Evolutionary conservation across 352 stramenopile species (phyloP).

Genomic region (Phytophthora podocarpi): DNA sequence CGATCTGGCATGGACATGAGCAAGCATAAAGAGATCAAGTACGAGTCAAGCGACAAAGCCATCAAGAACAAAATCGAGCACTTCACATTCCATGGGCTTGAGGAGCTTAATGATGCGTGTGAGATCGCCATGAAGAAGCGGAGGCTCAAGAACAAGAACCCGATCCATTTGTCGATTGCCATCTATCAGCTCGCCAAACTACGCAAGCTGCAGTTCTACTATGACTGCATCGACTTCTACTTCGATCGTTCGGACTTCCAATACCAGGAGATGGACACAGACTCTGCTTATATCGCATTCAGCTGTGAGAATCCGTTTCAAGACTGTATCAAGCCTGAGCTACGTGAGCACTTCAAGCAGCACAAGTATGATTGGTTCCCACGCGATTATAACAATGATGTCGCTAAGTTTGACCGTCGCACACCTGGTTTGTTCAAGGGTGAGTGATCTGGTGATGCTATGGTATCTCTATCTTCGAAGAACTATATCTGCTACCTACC

Average conservation of each 20-base stretch:
- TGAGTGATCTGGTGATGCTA: background rate
- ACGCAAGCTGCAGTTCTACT: constrained; percentile 4
- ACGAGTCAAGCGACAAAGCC: background rate
- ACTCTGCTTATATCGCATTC: too few species aligned
- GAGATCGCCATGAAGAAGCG: background rate
- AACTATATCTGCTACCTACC: background rate
- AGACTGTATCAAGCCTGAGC: constrained; percentile 5
- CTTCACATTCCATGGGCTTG: background rate
- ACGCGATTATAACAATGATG: too few species aligned
- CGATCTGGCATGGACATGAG: constrained; percentile 2
- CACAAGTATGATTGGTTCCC: too few species aligned
- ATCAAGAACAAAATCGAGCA: background rate
- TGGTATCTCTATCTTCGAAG: background rate
- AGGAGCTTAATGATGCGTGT: constrained; percentile 4
- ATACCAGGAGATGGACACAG: too few species aligned
- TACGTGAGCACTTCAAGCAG: constrained; percentile 3
- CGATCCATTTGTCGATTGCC: constrained; percentile 1
- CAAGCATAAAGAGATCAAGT: constrained; percentile 9
- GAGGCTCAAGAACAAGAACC: background rate
- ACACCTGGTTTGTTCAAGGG: background rate
- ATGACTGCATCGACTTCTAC: too few species aligned
- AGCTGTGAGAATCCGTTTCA: constrained; percentile 1
- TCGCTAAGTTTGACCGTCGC: background rate
- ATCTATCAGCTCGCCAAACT: constrained; percentile 11
- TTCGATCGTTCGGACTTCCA: too few species aligned